A percentile compares a stretch with the other conserved stretches of the same genome.
These are phyloP conservation scores for Lepidium sativum DNA, from an alignment of 345 rosid species.

Conservation along the genomic window DNA sequence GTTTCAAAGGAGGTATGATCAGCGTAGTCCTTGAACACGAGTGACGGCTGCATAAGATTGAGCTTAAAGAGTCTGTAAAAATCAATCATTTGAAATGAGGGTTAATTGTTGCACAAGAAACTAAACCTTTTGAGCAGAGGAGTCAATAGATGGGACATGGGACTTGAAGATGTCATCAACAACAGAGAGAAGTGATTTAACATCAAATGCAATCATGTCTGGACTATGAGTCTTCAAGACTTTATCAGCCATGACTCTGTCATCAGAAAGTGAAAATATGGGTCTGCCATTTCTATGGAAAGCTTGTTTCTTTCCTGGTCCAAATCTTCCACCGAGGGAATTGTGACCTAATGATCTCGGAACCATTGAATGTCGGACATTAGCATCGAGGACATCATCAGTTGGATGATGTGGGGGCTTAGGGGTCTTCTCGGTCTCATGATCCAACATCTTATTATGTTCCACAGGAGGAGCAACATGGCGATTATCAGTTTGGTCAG, in stretches of 20 bases:
- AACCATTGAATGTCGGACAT: constrained; percentile 12
- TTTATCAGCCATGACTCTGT: constrained; percentile 48
- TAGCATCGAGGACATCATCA: constrained; percentile 7
- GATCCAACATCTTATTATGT: constrained; percentile 16
- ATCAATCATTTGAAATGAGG: constrained; percentile 10
- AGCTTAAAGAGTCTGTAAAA: not conserved
- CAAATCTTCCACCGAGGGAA: constrained; percentile 27
- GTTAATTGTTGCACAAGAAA: not conserved
- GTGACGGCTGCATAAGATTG: constrained; percentile 19
- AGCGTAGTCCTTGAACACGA: constrained; percentile 24
- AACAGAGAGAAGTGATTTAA: constrained; percentile 50
- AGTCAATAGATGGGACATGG: constrained; percentile 33
- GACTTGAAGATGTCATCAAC: constrained; percentile 63
- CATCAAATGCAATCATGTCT: constrained; percentile 48
- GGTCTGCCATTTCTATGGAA: constrained; percentile 34
- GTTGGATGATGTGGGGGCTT: constrained; percentile 8
- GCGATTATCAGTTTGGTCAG: not conserved
- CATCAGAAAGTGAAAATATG: constrained; percentile 46
- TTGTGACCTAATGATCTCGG: constrained; percentile 16
- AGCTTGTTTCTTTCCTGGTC: constrained; percentile 27
- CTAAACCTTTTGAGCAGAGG: constrained; percentile 26
- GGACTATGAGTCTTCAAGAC: constrained; percentile 53
- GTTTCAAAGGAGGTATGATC: constrained; percentile 46
- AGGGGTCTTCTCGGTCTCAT: constrained; percentile 16
- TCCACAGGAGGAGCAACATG: constrained; percentile 5